Base-by-base conservation (phyloP, 2,329 filamentous ascomycete species). In the Pestalotiopsis fici region DNA sequence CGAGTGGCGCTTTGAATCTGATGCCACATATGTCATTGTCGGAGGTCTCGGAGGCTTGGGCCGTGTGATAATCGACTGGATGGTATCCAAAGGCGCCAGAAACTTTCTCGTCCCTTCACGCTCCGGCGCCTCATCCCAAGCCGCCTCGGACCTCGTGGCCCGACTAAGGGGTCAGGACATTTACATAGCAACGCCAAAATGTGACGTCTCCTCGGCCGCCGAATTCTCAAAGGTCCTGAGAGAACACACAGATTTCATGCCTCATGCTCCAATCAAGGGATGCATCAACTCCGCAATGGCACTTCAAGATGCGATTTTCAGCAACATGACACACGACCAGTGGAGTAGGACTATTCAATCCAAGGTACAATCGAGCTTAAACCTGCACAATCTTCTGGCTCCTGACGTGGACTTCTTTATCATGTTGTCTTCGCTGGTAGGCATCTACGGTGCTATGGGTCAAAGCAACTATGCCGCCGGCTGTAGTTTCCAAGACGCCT, bases 1-100 rank as follows among this genome's bases (percentile, higher is more conserved):
- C 76, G 3, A 73, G 4, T 74, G 81, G 9, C 73, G 85, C 9
- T 77, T 77, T 54, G 63, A 71, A 1, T 77, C 85, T 67, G 81
- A 79, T 57, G 55, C 55, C 3, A 83, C 83, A 0, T 87, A 87
- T 70, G 74, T 87, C 59, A 77, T 87, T 54, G 80, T 86, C 21
- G 85, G 85, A 15, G 83, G 85, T n/a, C 83, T 83, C 0, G 85
- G 85, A 37, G 85, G 84, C n/a, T 76, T 87, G 7, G 85, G 85
- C 4, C 78, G 82, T 59, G 83, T 81, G 66, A 81, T 87, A 73
- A 75, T 83, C 13, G 78, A 78, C 7, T 83, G 83, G 80, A 84
- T 87, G 83, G 78, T 83, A 2, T 75, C 76, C 37, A 80, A 80
- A n/a, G 86, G 85, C 1, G 86, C 85, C 6, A 77, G 78, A 7